Evolutionary conservation across 768 basidiomycete genomes (phyloP), one percentile per base, ranked within the genome.

Genomic region (Podaxis rugospora): DNA sequence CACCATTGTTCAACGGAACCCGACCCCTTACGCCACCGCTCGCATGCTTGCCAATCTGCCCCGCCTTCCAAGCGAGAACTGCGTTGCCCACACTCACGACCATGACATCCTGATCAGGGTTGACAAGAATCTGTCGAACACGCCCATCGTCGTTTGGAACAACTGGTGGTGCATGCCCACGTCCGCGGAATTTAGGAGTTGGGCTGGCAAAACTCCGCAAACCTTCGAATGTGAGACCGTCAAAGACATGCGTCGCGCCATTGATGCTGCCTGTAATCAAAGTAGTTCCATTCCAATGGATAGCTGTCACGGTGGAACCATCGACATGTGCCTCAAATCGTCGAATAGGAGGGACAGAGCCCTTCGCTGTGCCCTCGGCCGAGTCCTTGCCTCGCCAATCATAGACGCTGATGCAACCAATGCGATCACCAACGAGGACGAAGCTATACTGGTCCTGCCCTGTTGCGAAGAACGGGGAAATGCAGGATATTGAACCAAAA

Each of bases 1-100:
- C 57, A 7, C 63, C 59, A 27, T 69, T 66, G 25, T 67, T 58
- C 4, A 70, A 62, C 58, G 74, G 66, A 9, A 51, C 16, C 46
- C 75, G 65, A 6, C 69, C 70, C 50, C 71, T 72, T 6, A 78
- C 75, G 27, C 76, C 78, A 21, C 75, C 73, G 27, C 64, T 25
- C 11, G 62, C 67, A 46, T 60, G 64, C 54, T 66, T 70, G 0
- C 71, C 66, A 10, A 78, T 74, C 1, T 74, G 76, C 3, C 83
- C 87, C 4, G 85, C 83, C 65, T 80, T 83, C 88, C 90, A 93
- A 0, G 86, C 79, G 69, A 89, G 74, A 2, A 90, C 83, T 44
- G 80, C 74, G 61, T 81, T 83, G 7, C 85, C 90, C 3, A 88
- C 80, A 35, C 76, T 76, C 10, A 83, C 84, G 49, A 92, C 68